These are phyloP conservation scores for Cytospora paraplurivora DNA, from an alignment of 2,329 filamentous ascomycete species.

Conservation along the genomic window DNA sequence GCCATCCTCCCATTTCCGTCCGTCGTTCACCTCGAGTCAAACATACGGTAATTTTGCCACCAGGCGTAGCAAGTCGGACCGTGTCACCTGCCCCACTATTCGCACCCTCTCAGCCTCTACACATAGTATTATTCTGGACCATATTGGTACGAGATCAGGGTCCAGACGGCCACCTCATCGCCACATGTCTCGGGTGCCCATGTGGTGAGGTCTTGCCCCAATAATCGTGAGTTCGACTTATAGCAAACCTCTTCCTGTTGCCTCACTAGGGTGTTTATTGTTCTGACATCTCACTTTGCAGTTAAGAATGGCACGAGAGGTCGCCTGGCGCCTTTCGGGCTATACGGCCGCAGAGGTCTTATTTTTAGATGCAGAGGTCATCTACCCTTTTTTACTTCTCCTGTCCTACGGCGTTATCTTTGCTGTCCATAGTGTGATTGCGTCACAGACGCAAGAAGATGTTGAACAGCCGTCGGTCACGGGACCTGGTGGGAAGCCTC, in stretches of 20 bases:
- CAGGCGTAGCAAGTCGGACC: slow-evolving; percentile 21
- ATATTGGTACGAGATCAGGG: slow-evolving; percentile 30
- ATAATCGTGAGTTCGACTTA: slow-evolving; percentile 14
- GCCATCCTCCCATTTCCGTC: slow-evolving; percentile 19
- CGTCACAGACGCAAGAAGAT: slow-evolving; percentile 52
- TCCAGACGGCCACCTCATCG: slow-evolving; percentile 27
- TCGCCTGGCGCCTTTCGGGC: slow-evolving; percentile 29
- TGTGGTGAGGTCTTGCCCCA: slow-evolving; percentile 27
- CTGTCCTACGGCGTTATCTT: slow-evolving; percentile 53
- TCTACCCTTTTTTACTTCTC: slow-evolving; percentile 57
- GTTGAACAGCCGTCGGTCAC: slow-evolving; percentile 52
- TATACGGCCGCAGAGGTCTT: slow-evolving; percentile 44
- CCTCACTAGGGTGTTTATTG: background rate
- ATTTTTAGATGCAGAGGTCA: slow-evolving; percentile 50
- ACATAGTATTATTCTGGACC: slow-evolving; percentile 27
- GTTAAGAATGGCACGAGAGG: slow-evolving; percentile 26
- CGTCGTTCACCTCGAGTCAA: slow-evolving; percentile 19
- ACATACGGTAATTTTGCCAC: slow-evolving; percentile 28
- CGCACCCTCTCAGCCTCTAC: slow-evolving; percentile 28
- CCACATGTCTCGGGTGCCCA: slow-evolving; percentile 28
- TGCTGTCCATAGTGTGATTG: slow-evolving; percentile 55
- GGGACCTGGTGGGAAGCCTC: slow-evolving; percentile 86
- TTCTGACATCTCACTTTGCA: slow-evolving; percentile 14
- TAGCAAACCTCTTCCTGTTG: slow-evolving; percentile 12
- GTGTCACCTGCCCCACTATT: slow-evolving; percentile 31